Conservation (phyloP, 192 early-diverging fungal genomes). For the Rhizophlyctis rosea region DNA sequence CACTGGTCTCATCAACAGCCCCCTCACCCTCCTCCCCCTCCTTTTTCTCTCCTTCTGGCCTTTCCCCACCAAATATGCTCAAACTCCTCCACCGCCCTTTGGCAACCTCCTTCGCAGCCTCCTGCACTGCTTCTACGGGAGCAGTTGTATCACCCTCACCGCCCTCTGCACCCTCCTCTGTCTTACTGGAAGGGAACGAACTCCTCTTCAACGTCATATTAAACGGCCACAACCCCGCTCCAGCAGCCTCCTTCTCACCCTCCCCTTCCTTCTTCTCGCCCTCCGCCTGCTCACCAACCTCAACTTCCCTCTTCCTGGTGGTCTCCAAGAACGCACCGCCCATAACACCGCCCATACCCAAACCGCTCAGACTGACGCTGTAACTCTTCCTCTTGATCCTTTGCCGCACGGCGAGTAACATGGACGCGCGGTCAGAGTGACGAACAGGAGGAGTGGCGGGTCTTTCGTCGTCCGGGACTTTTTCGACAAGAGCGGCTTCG, state of each 20-base stretch:
- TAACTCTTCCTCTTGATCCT: background rate
- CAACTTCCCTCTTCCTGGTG: no score
- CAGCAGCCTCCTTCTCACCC: background rate
- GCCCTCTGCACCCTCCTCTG: background rate
- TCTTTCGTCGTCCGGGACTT: background rate
- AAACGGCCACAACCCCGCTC: background rate
- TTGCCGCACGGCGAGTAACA: background rate
- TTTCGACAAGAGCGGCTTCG: background rate
- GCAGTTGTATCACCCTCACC: no score
- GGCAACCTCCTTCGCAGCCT: no score
- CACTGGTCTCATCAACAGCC: no score
- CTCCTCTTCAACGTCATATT: background rate
- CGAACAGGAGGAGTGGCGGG: background rate
- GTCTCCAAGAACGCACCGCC: background rate
- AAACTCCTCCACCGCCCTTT: no score
- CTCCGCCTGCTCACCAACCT: background rate
- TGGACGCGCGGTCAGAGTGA: background rate
- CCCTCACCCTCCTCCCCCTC: no score
- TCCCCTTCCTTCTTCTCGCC: background rate
- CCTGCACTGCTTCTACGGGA: no score
- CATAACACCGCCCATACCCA: no score
- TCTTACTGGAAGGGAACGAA: background rate
- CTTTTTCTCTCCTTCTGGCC: no score
- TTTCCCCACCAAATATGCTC: no score
- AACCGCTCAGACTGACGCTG: no score